Percentiles rank a stretch among this genome's conserved stretches.
phyloP scores from a whole-genome alignment of 2,329 filamentous ascomycete species.

The Chaetomiaceae sp. region DNA sequence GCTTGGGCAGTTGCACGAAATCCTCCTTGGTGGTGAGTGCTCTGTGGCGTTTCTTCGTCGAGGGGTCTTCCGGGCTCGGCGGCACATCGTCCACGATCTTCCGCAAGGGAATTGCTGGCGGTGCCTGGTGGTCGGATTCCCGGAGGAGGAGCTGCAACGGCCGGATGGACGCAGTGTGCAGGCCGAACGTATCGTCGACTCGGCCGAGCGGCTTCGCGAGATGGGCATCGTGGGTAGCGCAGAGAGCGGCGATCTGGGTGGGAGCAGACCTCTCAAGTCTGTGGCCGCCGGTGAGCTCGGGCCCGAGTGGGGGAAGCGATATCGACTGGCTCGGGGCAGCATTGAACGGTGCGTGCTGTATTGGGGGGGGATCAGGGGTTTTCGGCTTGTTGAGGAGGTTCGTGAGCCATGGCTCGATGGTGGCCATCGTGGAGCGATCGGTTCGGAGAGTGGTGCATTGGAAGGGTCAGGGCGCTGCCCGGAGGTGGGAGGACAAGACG shows the following conservation, averaged over 20 bases:
- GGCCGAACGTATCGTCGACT: slow-evolving; percentile 16
- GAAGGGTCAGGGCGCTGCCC: slow-evolving; percentile 23
- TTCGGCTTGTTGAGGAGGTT: slow-evolving; percentile 57
- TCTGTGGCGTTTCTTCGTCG: slow-evolving; percentile 53
- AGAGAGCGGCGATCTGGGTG: slow-evolving; percentile 28
- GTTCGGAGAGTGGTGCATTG: slow-evolving; percentile 37
- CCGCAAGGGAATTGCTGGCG: slow-evolving; percentile 42
- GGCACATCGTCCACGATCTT: slow-evolving; percentile 44
- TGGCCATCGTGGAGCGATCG: slow-evolving; percentile 51
- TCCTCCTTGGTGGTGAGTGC: slow-evolving; percentile 52
- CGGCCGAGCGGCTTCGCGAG: slow-evolving; percentile 17
- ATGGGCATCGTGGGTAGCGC: slow-evolving; percentile 17
- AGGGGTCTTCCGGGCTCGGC: slow-evolving; percentile 41
- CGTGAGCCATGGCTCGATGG: slow-evolving; percentile 64
- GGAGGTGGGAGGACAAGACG: background rate
- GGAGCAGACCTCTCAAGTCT: slow-evolving; percentile 36
- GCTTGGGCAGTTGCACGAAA: slow-evolving; percentile 60
- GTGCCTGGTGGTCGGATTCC: slow-evolving; percentile 34
- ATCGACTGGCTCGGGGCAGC: slow-evolving; percentile 28
- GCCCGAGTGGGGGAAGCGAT: slow-evolving; percentile 50
- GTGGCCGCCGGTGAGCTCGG: slow-evolving; percentile 38
- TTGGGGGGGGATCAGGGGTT: slow-evolving; percentile 51
- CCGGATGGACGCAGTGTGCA: slow-evolving; percentile 26
- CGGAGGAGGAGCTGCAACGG: slow-evolving; percentile 39
- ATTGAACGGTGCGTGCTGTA: slow-evolving; percentile 45